Base-by-base conservation (phyloP, 1,284 basidiomycete genomes). In the Microbotryomycetes sp. region DNA sequence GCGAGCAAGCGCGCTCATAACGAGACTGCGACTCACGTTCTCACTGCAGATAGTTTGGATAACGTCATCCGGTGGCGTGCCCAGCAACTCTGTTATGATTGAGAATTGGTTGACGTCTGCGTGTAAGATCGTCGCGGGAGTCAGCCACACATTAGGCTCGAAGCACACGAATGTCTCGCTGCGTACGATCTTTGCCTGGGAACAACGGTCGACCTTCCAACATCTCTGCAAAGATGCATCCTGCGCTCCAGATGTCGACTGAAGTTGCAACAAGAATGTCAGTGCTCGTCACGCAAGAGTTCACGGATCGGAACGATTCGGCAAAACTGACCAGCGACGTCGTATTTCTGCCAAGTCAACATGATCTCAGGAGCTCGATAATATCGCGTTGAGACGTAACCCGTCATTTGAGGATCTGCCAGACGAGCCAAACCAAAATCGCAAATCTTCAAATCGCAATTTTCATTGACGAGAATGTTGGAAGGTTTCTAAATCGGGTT, bases 301-400 rank as follows among this genome's bases (percentile, higher is more conserved):
- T 29, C 52, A 9, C n/a, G n/a, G n/a, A n/a, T n/a, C n/a, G n/a
- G n/a, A n/a, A n/a, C n/a, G n/a, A n/a, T n/a, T n/a, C n/a, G n/a
- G n/a, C n/a, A 36, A 9, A 5, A 77, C 78, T 70, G 64, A 80
- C 80, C 80, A 28, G 92, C 96, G 59, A 97, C 94, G 76, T 98
- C 96, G 80, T 98, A 98, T 80, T 98, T 98, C 77, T 98, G 94
- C 96, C 96, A 98, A 51, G 94, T 99, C 74, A 99, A 83, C 96
- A 99, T 99, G 80, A 99, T 98, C 78, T 99, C 94, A 6, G 94
- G 94, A 3, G 94, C 96, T 58, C 96, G 88, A 78, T 99, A 98
- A 80, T 98, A 98, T 71, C 96, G 83, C 61, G 94, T 99, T 65
- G 93, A 97, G 67, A 98, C 94, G 76, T 98, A 99, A 65, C 96